A percentile compares a stretch with the other conserved stretches of the same genome.
These are phyloP conservation scores for Noccaea bulbosa DNA, from an alignment of 345 rosid genomes.

Conservation along the genomic window DNA sequence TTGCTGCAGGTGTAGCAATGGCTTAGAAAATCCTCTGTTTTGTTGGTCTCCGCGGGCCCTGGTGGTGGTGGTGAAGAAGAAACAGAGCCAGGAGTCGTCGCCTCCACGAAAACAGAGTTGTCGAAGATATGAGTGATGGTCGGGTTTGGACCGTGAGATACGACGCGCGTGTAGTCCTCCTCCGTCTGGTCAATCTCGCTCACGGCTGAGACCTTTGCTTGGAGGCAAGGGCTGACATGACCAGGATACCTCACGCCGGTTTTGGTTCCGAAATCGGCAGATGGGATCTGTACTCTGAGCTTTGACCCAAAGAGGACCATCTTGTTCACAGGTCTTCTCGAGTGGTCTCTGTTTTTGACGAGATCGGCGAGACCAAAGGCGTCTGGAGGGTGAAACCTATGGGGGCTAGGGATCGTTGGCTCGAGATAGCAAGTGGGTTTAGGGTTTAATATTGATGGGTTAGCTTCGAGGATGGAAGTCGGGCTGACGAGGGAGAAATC, in stretches of 20 bases:
- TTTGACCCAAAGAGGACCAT: slow-evolving; percentile 61
- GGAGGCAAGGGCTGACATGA: slow-evolving; percentile 35
- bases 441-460: slow-evolving; percentile 46
- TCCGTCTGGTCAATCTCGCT: slow-evolving; percentile 79
- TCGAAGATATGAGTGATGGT: slow-evolving; percentile 81
- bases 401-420: slow-evolving; percentile 44
- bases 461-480: slow-evolving; percentile 62
- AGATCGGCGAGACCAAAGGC: slow-evolving; percentile 71
- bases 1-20: slow-evolving; percentile 66
- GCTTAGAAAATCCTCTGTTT: slow-evolving; percentile 22
- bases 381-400: slow-evolving; percentile 43
- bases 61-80: neutral
- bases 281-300: slow-evolving; percentile 62
- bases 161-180: slow-evolving; percentile 89
- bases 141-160: slow-evolving; percentile 75
- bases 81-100: slow-evolving; percentile 30
- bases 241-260: slow-evolving; percentile 40
- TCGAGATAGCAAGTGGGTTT: slow-evolving; percentile 28
- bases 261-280: slow-evolving; percentile 59
- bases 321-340: slow-evolving; percentile 46
- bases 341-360: slow-evolving; percentile 37
- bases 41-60: neutral
- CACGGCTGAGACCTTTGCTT: slow-evolving; percentile 44
- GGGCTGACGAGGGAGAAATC: slow-evolving; percentile 58
- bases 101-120: slow-evolving; percentile 65